These are phyloP conservation scores for Solanum paucissectum DNA, from an alignment of 257 asterid genomes.

Conservation along the genomic window DNA sequence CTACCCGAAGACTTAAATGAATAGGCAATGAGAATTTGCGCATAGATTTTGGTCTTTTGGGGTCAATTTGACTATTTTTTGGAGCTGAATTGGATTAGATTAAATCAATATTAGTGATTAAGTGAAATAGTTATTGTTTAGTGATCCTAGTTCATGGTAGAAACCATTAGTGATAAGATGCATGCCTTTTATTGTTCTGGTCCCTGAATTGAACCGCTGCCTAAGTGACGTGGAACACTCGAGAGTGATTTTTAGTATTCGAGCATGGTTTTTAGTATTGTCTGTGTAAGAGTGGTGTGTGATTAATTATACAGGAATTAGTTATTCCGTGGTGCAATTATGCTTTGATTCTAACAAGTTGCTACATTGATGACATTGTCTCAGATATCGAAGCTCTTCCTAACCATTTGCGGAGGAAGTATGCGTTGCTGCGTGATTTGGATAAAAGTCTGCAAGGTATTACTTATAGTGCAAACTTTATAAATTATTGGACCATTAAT, in stretches of 20 bases:
- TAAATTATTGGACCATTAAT: not conserved
- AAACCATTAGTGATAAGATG: not conserved
- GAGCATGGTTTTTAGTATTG: not conserved
- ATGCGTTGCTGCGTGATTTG: slow-evolving; percentile 67
- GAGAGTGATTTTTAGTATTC: not conserved
- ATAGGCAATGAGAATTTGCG: not conserved
- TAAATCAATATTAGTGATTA: not conserved
- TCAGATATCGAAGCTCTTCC: slow-evolving; percentile 91
- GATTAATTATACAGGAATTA: not conserved
- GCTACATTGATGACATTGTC: not conserved
- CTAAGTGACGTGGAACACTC: not conserved
- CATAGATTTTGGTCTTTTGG: not conserved
- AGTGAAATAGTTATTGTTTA: not conserved
- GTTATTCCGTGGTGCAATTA: not conserved
- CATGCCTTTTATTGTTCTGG: not conserved
- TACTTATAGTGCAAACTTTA: not conserved
- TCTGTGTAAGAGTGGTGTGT: not conserved
- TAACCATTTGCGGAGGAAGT: slow-evolving; percentile 64
- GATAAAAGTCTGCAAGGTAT: slow-evolving; percentile 89
- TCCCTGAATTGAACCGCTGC: not conserved
- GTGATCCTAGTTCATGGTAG: not conserved
- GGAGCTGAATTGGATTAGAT: not conserved
- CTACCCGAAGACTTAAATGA: not conserved
- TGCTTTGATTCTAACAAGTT: not conserved
- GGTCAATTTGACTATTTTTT: not conserved